Base-by-base conservation (phyloP, 768 basidiomycete species). In the Boletellus sp. region DNA sequence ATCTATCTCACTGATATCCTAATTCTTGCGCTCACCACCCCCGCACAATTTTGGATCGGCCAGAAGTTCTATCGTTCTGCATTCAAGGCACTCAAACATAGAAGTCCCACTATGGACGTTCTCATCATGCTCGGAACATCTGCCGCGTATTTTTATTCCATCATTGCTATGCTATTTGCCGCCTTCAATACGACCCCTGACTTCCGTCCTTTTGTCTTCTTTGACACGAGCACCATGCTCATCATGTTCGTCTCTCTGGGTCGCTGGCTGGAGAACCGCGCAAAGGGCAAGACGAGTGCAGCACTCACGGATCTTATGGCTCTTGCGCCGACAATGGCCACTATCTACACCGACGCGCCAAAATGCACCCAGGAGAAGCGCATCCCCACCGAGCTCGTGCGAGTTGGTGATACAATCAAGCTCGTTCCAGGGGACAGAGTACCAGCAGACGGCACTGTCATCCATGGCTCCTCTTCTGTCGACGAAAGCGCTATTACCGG, bases 211-310 rank as follows among this genome's bases (percentile, higher is more conserved):
- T 80, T 87, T 65, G 79, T 93, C 39, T 98, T 98, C 72, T 98
- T 98, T 73, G 96, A 99, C 71, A 98, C 96, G 2, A 96, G 92
- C 62, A 96, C 96, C 17, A 98, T 97, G 96, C 75, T 99, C 53
- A 86, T 99, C 78, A 90, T 87, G 73, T 98, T 99, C 67, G 88
- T 98, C 60, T 94, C 92, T 3, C 80, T 98, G 13, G 96, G 96
- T 5, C 84, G 96, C 22, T 96, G 86, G 71, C 79, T 98, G 42
- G 96, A 98, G 73, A 98, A 98, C 70, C 81, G 85, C 48, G 96
- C 96, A 41, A 98, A 98, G 69, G 95, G 96, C 26, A 90, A 90
- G 70, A 98, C 96, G 2, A 94, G 92, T 37, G 94, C 94, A 1
- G 96, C 96, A 2, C 78, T 99, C 24, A 96, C 94, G 4, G 94